Conservation (phyloP, 2,329 filamentous ascomycete genomes). For the Zymoseptoria passerinii region DNA sequence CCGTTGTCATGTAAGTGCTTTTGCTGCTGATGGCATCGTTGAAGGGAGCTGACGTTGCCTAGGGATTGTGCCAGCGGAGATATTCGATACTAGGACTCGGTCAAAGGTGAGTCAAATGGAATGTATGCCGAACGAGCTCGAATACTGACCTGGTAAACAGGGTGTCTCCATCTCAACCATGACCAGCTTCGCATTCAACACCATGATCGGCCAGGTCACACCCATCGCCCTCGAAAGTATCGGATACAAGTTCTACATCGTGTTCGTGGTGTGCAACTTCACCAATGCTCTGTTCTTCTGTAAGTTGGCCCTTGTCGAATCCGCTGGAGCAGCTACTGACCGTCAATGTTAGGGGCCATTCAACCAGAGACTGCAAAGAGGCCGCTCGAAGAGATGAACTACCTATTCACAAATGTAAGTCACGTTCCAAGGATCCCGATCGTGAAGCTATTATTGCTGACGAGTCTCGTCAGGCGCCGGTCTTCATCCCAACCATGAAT, state of each 20-base stretch:
- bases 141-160: constrained; percentile 43
- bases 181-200: constrained; percentile 64
- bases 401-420: constrained; percentile 46
- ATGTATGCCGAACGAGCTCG: background rate
- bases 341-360: constrained; percentile 37
- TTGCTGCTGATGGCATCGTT: background rate
- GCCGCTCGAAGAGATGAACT: constrained; percentile 61
- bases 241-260: constrained; percentile 50
- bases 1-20: constrained; percentile 47
- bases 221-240: constrained; percentile 50
- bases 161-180: constrained; percentile 68
- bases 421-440: background rate
- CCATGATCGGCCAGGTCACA: constrained; percentile 64
- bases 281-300: constrained; percentile 61
- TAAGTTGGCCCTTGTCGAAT: background rate
- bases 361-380: constrained; percentile 58
- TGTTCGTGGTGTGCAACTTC: constrained; percentile 62
- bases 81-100: constrained; percentile 66
- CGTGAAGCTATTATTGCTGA: constrained; percentile 17
- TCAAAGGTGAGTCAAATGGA: constrained; percentile 52
- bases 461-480: constrained; percentile 37
- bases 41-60: constrained; percentile 1
- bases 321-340: background rate
- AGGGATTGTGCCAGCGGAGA: constrained; percentile 32
- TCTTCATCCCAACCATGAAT: constrained; percentile 53